phyloP scores from a whole-genome alignment of 805 yeast genomes.

The Wickerhamomyces strasburgensis region DNA sequence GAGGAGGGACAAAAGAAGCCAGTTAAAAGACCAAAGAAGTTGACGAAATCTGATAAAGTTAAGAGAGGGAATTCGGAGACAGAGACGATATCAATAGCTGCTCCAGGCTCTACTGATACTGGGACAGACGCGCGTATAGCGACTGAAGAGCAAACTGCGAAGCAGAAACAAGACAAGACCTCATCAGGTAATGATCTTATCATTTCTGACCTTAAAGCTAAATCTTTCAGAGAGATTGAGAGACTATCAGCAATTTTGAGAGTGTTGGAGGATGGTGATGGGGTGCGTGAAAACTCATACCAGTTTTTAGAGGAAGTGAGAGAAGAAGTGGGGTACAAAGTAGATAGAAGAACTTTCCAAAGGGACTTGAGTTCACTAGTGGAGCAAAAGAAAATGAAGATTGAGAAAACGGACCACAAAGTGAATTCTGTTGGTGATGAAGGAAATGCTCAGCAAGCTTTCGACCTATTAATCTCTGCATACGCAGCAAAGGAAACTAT shows the following conservation, averaged over 20 bases:
- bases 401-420: constrained; percentile 19
- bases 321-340: constrained; percentile 35
- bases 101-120: neutral
- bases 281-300: constrained; percentile 40
- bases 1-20: constrained; percentile 15
- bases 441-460: neutral
- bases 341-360: constrained; percentile 52
- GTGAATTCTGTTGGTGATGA: constrained; percentile 14
- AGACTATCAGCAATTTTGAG: constrained; percentile 40
- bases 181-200: too few species aligned
- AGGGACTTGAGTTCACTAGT: constrained; percentile 38
- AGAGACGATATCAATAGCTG: neutral
- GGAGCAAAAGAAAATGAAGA: constrained; percentile 25
- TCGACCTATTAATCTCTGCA: constrained; percentile 25
- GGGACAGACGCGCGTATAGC: neutral
- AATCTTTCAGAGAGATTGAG: constrained; percentile 39
- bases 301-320: constrained; percentile 37
- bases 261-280: constrained; percentile 38
- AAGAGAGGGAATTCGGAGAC: too few species aligned
- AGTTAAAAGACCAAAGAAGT: constrained; percentile 9
- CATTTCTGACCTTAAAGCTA: constrained; percentile 32
- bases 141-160: neutral
- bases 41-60: constrained; percentile 1
- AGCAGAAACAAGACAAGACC: constrained; percentile 2
- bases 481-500: constrained; percentile 12